Conservation (phyloP, 208 protist species). For the Trypanosoma scelopori region DNA sequence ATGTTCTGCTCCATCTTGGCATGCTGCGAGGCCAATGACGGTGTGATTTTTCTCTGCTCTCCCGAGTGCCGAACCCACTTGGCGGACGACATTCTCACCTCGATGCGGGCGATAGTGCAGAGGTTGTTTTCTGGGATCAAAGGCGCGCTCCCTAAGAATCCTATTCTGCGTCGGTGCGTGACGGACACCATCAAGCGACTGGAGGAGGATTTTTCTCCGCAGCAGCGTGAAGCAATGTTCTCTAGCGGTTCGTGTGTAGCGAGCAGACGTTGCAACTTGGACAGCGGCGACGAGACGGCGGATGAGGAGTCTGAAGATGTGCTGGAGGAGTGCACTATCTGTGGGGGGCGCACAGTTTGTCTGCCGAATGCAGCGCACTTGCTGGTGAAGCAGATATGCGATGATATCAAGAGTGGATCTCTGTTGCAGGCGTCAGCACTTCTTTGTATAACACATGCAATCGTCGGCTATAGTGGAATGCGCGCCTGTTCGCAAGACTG, state of each 20-base stretch:
- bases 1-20: conserved; percentile 53
- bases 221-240: background rate
- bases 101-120: conserved; percentile 40
- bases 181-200: conserved; percentile 8
- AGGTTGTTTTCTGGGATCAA: conserved; percentile 16
- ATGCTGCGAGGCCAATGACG: conserved; percentile 50
- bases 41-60: conserved; percentile 67
- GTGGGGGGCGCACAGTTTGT: conserved; percentile 34
- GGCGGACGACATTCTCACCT: conserved; percentile 41
- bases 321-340: conserved; percentile 46
- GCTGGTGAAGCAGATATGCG: conserved; percentile 49
- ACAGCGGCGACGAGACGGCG: background rate
- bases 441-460: conserved; percentile 42
- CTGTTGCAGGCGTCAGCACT: conserved; percentile 30
- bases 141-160: conserved; percentile 19
- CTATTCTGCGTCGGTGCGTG: conserved; percentile 19
- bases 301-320: background rate
- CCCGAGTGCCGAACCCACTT: conserved; percentile 47
- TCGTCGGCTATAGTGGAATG: conserved; percentile 38
- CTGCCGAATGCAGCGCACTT: conserved; percentile 40
- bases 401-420: conserved; percentile 37
- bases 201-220: background rate
- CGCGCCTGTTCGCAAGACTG: conserved; percentile 63
- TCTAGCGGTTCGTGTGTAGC: background rate
- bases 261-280: background rate